These are phyloP conservation scores for Leccinum subtestaceum DNA, from an alignment of 768 basidiomycete species.

Conservation along the genomic window DNA sequence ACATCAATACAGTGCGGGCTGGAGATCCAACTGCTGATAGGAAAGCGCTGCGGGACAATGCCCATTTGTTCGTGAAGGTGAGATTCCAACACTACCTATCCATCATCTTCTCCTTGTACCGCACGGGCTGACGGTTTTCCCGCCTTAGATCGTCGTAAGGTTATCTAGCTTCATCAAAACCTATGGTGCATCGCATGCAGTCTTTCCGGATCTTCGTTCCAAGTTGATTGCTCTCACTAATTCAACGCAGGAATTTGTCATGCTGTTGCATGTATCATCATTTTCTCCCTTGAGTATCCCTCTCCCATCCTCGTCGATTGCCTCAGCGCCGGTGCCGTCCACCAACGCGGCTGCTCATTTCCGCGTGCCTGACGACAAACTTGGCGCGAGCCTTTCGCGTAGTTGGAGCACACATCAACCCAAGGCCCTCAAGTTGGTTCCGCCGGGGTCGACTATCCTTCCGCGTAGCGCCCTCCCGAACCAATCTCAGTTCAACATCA, in stretches of 20 bases:
- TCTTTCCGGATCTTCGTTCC: slow-evolving; percentile 58
- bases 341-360: slow-evolving; percentile 8
- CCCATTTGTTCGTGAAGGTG: slow-evolving; percentile 81
- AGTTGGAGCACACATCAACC: slow-evolving; percentile 54
- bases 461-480: slow-evolving; percentile 56
- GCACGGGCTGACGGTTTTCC: slow-evolving; percentile 5
- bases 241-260: slow-evolving; percentile 83
- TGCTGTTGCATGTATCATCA: slow-evolving; percentile 82
- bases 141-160: slow-evolving; percentile 64
- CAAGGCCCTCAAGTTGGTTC: slow-evolving; percentile 38
- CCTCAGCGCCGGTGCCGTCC: slow-evolving; percentile 27
- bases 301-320: slow-evolving; percentile 61
- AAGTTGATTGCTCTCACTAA: slow-evolving; percentile 78
- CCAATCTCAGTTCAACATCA: slow-evolving; percentile 44
- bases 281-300: slow-evolving; percentile 59
- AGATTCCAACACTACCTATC: not conserved
- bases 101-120: not conserved
- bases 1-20: slow-evolving; percentile 56
- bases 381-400: slow-evolving; percentile 55
- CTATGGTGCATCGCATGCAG: slow-evolving; percentile 52
- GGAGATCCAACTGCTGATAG: slow-evolving; percentile 53
- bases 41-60: slow-evolving; percentile 70
- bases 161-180: slow-evolving; percentile 72
- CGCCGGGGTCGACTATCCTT: slow-evolving; percentile 30
- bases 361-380: slow-evolving; percentile 42